These are phyloP conservation scores for Smallanthus sonchifolius DNA, from an alignment of 129 eudicot genomes.

Conservation along the genomic window DNA sequence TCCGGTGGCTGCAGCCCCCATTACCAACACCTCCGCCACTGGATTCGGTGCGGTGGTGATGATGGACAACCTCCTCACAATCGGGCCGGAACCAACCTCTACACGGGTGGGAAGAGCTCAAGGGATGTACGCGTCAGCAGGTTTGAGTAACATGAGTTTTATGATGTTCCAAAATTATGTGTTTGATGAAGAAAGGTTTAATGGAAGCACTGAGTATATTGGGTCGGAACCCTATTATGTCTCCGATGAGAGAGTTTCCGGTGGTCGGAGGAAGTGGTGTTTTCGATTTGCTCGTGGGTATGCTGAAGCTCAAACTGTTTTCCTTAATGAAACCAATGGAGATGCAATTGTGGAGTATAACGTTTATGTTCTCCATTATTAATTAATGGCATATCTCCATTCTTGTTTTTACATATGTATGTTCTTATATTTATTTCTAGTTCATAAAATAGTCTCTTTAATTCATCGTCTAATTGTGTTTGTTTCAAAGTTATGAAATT, in stretches of 20 bases:
- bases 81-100: constrained; percentile 27
- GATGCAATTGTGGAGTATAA: constrained; percentile 32
- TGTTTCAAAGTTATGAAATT: no score
- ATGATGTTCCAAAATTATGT: constrained; percentile 24
- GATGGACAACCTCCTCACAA: constrained; percentile 40
- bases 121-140: constrained; percentile 40
- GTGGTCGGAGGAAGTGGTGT: constrained; percentile 42
- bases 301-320: constrained; percentile 26
- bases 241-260: constrained; percentile 34
- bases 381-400: background rate
- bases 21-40: constrained; percentile 19
- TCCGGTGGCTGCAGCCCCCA: constrained; percentile 26
- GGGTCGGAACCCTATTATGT: constrained; percentile 29
- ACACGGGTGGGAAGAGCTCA: constrained; percentile 35
- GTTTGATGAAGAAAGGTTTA: constrained; percentile 29
- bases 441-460: no score
- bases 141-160: constrained; percentile 18
- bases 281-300: constrained; percentile 41
- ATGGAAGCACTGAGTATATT: constrained; percentile 42
- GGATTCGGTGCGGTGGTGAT: constrained; percentile 31
- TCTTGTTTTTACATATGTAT: background rate
- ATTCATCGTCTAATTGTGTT: no score
- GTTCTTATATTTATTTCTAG: no score
- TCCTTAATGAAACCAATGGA: constrained; percentile 4
- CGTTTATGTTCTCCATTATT: constrained; percentile 33